Base-by-base conservation (phyloP, 2,329 filamentous ascomycete genomes). In the Sporothrix schenckii region DNA sequence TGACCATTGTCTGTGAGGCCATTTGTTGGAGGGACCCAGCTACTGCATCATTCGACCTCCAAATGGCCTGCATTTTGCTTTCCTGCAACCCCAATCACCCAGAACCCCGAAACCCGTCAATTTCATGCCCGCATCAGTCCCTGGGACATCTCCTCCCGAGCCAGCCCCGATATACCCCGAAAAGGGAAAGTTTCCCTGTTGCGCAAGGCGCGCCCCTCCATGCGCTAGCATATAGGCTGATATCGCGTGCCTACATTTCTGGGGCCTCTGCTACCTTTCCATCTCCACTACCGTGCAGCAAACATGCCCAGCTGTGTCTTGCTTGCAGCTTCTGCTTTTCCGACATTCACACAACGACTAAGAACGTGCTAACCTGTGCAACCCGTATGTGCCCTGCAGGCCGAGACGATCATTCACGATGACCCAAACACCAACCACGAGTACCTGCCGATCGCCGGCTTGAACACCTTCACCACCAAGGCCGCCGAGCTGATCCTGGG, bases 371-470 rank as follows among this genome's bases (percentile, higher is more conserved):
- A 39, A 60, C 49, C 56, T 56, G 4, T 9, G 19, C 34, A 11
- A 27, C 19, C 30, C 56, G 44, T 56, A 34, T 34, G 34, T 34
- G 5, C 34, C 24, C 66, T 70, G 60, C 79, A 98, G 94, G 95
- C 95, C 76, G 94, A 98, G 80, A 91, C 95, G 75, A 89, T 93
- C 77, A 88, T 98, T 75, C 91, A 90, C 80, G 91, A 91, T 79
- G 93, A 97, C 81, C 93, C 94, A 78, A 87, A 92, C 72, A 86
- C 97, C 76, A 97, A 99, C 84, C 94, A 99, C 85, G 95, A 99
- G 86, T 99, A 99, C 82, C 92, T 96, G 72, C 94, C 95, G 72
- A 99, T 99, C 80, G 91, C 93, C 73, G 95, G 95, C 78, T 87
- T 98, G 72, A 83, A 90, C 70, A 86, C 90, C 73, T 96, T 97